These are phyloP conservation scores for Udeniomyces megalosporus DNA, from an alignment of 768 basidiomycete species.

Conservation along the genomic window DNA sequence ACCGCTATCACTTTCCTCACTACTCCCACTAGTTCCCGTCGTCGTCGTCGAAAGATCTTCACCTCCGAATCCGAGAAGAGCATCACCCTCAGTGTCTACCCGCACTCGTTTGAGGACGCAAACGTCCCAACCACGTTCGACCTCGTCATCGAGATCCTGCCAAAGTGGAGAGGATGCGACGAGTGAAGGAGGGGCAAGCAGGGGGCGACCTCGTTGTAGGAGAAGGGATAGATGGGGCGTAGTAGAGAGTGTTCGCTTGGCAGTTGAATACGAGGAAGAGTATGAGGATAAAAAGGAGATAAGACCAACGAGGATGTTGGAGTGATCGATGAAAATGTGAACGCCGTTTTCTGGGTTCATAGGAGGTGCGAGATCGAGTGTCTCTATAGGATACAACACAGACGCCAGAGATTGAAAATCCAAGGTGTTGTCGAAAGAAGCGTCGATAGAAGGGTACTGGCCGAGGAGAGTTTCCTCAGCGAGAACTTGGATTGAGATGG, in stretches of 20 bases:
- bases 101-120: constrained; percentile 55
- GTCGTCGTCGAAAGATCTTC: constrained; percentile 19
- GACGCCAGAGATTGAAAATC: no score
- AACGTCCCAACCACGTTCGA: constrained; percentile 58
- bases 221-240: constrained; percentile 43
- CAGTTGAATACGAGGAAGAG: constrained; percentile 13
- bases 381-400: no score
- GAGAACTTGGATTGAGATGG: background rate
- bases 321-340: constrained; percentile 40
- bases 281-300: constrained; percentile 50
- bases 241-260: background rate
- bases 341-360: constrained; percentile 20
- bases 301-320: constrained; percentile 74
- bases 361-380: no score
- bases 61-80: constrained; percentile 19
- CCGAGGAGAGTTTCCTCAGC: background rate
- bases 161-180: constrained; percentile 71
- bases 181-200: constrained; percentile 49
- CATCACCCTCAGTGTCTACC: constrained; percentile 17
- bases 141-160: constrained; percentile 59
- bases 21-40: constrained; percentile 3
- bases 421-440: no score
- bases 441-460: no score
- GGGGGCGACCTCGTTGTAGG: constrained; percentile 62
- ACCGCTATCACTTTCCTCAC: background rate